Evolutionary conservation across 1,284 basidiomycete genomes (phyloP).

Genomic region (Anthracocystis walkeri): DNA sequence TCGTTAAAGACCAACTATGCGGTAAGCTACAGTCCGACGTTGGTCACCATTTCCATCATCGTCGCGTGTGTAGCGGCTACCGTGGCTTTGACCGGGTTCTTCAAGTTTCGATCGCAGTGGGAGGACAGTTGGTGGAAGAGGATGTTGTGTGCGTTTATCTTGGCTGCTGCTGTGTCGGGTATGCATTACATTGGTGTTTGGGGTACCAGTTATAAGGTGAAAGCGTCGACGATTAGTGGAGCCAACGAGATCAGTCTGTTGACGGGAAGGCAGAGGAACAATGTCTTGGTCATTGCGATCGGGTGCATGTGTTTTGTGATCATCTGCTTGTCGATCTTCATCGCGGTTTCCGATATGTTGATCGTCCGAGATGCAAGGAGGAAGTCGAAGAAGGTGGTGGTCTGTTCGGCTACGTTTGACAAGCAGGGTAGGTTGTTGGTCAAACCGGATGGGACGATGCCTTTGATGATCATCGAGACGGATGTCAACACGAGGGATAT

Average conservation of each 20-base stretch:
- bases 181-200: conserved; percentile 73
- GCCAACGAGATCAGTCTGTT: conserved; percentile 44
- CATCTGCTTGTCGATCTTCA: conserved; percentile 70
- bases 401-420: conserved; percentile 72
- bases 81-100: conserved; percentile 72
- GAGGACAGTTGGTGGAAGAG: conserved; percentile 73
- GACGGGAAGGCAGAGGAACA: conserved; percentile 60
- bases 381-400: conserved; percentile 72
- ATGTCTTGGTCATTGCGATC: conserved; percentile 70
- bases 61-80: conserved; percentile 72
- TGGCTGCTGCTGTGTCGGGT: conserved; percentile 72
- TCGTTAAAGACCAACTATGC: conserved; percentile 70
- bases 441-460: conserved; percentile 72
- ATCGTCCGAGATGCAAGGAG: conserved; percentile 69
- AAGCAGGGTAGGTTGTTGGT: conserved; percentile 72
- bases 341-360: conserved; percentile 70
- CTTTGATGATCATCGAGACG: conserved; percentile 73
- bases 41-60: conserved; percentile 71
- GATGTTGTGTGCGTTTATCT: conserved; percentile 70
- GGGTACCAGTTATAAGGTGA: conserved; percentile 71
- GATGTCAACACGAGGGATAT: conserved; percentile 70
- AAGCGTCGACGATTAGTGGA: conserved; percentile 29
- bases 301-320: conserved; percentile 72
- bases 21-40: conserved; percentile 68
- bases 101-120: conserved; percentile 72